phyloP scores from a whole-genome alignment of 192 early-diverging fungal genomes.

The Coemansia biformis region DNA sequence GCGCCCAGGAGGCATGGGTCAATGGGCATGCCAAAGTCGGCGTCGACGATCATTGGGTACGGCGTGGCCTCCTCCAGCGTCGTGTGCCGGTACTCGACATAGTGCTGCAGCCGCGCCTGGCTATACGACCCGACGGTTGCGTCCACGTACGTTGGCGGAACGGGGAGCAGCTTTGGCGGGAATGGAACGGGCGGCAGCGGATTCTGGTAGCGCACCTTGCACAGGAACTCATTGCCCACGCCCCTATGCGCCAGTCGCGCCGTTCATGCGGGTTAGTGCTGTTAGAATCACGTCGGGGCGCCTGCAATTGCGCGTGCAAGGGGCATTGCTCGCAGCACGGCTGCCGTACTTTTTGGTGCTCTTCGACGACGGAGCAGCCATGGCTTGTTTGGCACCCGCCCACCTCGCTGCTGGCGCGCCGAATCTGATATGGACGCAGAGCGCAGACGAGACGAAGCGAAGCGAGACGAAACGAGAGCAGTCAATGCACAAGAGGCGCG shows the following conservation, averaged over 20 bases:
- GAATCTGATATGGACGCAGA: too few species aligned
- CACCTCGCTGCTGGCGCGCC: too few species aligned
- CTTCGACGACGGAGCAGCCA: conserved; percentile 1
- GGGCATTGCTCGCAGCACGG: too few species aligned
- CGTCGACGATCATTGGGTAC: conserved; percentile 49
- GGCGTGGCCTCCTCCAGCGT: conserved; percentile 49
- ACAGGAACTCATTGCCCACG: conserved; percentile 50
- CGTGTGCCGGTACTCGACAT: conserved; percentile 47
- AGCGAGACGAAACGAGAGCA: too few species aligned
- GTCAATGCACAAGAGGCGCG: too few species aligned
- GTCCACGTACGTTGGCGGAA: conserved; percentile 49
- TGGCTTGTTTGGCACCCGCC: too few species aligned
- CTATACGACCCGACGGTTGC: conserved; percentile 42
- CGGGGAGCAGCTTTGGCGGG: conserved; percentile 51
- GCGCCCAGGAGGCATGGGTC: conserved; percentile 45
- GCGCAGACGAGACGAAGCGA: too few species aligned
- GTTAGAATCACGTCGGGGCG: too few species aligned
- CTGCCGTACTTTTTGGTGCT: conserved; percentile 34
- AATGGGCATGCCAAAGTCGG: conserved; percentile 52
- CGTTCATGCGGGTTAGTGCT: neutral
- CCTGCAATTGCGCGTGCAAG: too few species aligned
- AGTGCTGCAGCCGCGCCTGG: conserved; percentile 44
- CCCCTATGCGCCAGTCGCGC: conserved; percentile 8
- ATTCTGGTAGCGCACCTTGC: conserved; percentile 52
- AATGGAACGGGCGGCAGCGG: conserved; percentile 50